These are phyloP conservation scores for Trypanosoma boissoni DNA, from an alignment of 208 protist genomes.

Conservation along the genomic window DNA sequence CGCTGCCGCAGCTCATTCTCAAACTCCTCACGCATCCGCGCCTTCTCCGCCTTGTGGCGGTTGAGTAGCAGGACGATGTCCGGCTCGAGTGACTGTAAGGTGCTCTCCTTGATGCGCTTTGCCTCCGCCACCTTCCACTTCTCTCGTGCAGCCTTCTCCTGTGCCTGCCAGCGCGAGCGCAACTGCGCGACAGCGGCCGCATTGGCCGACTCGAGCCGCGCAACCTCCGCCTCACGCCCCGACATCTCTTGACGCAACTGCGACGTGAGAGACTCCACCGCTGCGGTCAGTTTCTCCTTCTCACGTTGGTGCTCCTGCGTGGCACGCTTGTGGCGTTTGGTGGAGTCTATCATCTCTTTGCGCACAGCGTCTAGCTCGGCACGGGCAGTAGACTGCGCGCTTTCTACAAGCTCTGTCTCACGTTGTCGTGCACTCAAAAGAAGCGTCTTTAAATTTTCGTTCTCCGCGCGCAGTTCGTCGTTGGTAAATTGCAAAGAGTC, in stretches of 20 bases:
- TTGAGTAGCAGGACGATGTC: conserved; percentile 92
- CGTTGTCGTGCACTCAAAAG: conserved; percentile 37
- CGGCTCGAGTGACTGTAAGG: conserved; percentile 88
- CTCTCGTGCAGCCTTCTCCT: conserved; percentile 75
- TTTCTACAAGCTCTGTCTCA: conserved; percentile 34
- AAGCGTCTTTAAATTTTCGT: conserved; percentile 49
- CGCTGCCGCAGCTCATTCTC: conserved; percentile 80
- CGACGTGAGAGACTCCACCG: conserved; percentile 56
- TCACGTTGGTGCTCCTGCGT: conserved; percentile 44
- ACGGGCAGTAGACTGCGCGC: conserved; percentile 34
- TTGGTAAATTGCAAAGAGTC: conserved; percentile 71
- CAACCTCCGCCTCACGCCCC: conserved; percentile 44
- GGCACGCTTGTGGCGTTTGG: conserved; percentile 30
- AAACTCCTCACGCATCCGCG: conserved; percentile 84
- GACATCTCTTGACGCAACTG: conserved; percentile 52
- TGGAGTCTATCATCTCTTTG: conserved; percentile 24
- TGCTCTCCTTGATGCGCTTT: conserved; percentile 88
- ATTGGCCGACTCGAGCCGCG: conserved; percentile 61
- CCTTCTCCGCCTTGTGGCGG: conserved; percentile 89
- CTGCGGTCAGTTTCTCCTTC: conserved; percentile 41
- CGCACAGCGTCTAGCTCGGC: conserved; percentile 47
- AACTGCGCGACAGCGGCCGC: conserved; percentile 57
- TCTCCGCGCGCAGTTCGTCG: conserved; percentile 68
- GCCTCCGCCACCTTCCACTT: conserved; percentile 85
- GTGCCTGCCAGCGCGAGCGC: conserved; percentile 67